Evolutionary conservation across 352 stramenopile species (phyloP).

Genomic region (Pythium pyrilobum): DNA sequence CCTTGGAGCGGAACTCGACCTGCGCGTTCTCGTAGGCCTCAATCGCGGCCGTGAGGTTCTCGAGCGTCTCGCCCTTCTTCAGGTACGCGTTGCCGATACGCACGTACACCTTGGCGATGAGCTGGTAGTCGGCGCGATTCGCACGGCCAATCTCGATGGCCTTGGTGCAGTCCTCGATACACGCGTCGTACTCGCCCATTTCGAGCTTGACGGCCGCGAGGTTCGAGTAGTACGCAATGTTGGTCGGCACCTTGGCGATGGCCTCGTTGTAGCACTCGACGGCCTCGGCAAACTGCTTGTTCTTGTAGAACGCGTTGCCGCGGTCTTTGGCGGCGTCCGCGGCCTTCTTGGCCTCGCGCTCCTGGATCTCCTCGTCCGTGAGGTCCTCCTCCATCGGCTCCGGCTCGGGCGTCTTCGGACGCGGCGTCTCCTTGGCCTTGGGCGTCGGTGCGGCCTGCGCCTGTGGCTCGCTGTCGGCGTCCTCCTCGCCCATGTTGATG

Average conservation of each 20-base stretch:
- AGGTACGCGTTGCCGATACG: constrained; percentile 95
- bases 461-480: constrained; percentile 52
- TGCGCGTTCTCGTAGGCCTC: constrained; percentile 82
- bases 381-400: constrained; percentile 83
- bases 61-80: constrained; percentile 90
- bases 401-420: constrained; percentile 31
- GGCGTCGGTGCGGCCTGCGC: constrained; percentile 11
- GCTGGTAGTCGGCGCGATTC: constrained; percentile 93
- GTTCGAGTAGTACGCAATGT: constrained; percentile 98
- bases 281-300: constrained; percentile 93
- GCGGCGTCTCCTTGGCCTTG: constrained; percentile 26
- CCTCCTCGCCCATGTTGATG: constrained; percentile 55
- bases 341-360: constrained; percentile 50
- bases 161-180: constrained; percentile 93
- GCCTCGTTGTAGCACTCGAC: constrained; percentile 96
- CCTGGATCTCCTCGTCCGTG: constrained; percentile 78
- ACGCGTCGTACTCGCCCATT: constrained; percentile 93
- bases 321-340: constrained; percentile 91
- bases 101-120: constrained; percentile 95
- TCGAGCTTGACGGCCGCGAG: constrained; percentile 97
- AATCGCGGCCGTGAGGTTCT: constrained; percentile 84
- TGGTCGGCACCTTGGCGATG: constrained; percentile 92
- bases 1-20: constrained; percentile 88
- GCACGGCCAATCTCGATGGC: constrained; percentile 95
- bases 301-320: constrained; percentile 97